Percentiles rank a stretch among this genome's conserved stretches.
phyloP scores from a whole-genome alignment of 2,329 filamentous ascomycete genomes.

The Trichoderma sp. region DNA sequence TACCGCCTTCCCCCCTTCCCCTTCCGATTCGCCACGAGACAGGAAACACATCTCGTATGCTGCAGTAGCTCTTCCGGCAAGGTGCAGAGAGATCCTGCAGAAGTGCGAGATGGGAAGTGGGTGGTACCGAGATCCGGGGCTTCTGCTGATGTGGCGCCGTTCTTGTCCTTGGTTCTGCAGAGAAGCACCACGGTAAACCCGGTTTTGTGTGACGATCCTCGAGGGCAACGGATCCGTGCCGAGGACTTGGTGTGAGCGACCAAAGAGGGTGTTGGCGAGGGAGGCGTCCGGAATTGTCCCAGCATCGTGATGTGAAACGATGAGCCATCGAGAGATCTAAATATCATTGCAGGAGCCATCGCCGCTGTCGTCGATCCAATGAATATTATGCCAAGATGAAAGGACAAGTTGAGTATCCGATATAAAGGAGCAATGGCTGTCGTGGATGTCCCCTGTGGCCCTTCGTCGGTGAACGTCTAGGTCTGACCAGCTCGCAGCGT shows the following conservation, averaged over 20 bases:
- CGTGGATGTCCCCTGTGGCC: neutral
- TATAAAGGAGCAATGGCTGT: neutral
- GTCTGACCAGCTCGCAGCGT: neutral
- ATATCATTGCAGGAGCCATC: neutral
- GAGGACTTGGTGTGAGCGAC: neutral
- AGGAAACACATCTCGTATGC: neutral
- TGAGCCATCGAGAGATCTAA: no score
- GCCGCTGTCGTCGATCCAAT: neutral
- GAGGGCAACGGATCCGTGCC: slow-evolving; percentile 18
- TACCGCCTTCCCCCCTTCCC: neutral
- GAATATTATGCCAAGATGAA: neutral
- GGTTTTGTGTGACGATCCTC: slow-evolving; percentile 5
- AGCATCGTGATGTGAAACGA: neutral
- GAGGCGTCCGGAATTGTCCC: neutral
- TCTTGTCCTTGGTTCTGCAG: neutral
- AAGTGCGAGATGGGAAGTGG: neutral
- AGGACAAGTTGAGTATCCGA: neutral
- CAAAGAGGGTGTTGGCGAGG: neutral
- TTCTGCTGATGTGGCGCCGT: neutral
- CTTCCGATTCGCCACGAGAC: neutral
- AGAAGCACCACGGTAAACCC: slow-evolving; percentile 18
- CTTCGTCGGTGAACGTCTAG: neutral
- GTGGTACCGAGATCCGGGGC: slow-evolving; percentile 23
- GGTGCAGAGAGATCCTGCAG: slow-evolving; percentile 22
- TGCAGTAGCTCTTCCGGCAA: neutral